A percentile compares a stretch with the other conserved stretches of the same genome.
Evolutionary conservation across 1,284 basidiomycete species (phyloP).

Genomic region (Irpex sp.): DNA sequence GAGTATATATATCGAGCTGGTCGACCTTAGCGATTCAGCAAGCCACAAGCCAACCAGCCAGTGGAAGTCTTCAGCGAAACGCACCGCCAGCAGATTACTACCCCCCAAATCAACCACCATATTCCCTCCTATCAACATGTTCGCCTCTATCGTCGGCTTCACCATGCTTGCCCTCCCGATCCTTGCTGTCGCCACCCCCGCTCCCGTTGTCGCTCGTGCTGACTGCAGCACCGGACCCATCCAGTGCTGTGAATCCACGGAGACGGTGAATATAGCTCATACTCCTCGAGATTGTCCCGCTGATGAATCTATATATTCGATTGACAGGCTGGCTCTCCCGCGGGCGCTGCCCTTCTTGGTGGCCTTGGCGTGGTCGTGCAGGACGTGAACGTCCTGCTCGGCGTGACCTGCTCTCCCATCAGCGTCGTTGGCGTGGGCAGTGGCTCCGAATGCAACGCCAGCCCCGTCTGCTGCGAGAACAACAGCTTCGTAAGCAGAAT

Average conservation of each 20-base stretch:
- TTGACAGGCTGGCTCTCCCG: conserved; percentile 9
- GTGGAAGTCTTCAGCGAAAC: neutral
- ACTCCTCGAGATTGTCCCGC: too few relatives aligned
- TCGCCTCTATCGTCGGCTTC: neutral
- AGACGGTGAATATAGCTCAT: too few relatives aligned
- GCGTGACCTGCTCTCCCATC: conserved; percentile 27
- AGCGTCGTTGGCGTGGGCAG: conserved; percentile 22
- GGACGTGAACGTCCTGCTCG: conserved; percentile 22
- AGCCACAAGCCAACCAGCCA: neutral
- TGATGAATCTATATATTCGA: too few relatives aligned
- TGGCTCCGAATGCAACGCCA: conserved; percentile 16
- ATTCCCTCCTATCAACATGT: neutral
- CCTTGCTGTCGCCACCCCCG: conserved; percentile 11
- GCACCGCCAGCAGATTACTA: neutral
- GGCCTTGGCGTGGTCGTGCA: conserved; percentile 21
- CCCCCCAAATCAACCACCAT: neutral
- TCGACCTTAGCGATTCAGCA: neutral
- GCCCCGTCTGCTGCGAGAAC: conserved; percentile 24
- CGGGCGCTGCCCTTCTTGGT: conserved; percentile 12
- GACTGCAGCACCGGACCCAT: conserved; percentile 8
- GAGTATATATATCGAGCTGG: neutral
- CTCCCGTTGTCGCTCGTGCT: neutral
- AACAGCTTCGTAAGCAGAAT: conserved; percentile 7
- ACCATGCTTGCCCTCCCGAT: conserved; percentile 5
- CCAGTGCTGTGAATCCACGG: conserved; percentile 9